phyloP scores from a whole-genome alignment of 306 rosid species.

The Ormosia emarginata region DNA sequence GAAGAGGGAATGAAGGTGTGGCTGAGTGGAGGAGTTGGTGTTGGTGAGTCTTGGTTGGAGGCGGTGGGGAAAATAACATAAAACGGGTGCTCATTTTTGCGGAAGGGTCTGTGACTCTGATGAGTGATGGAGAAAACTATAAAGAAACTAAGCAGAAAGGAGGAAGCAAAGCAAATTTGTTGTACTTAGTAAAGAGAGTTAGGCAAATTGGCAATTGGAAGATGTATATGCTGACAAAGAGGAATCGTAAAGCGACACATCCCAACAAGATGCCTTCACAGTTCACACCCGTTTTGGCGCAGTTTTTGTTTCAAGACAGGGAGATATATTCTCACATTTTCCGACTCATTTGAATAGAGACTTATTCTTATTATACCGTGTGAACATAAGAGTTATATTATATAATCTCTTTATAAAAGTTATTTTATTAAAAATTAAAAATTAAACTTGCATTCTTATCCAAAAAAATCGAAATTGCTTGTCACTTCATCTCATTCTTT shows the following conservation, averaged over 20 bases:
- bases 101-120: not conserved
- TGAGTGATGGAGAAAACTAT: constrained; percentile 5
- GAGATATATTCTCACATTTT: no score
- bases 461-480: no score
- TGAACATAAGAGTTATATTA: no score
- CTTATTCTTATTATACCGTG: no score
- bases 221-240: constrained; percentile 29
- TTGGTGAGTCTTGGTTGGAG: constrained; percentile 17
- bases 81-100: constrained; percentile 38
- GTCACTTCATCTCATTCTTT: no score
- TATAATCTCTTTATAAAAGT: no score
- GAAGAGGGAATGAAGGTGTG: constrained; percentile 21
- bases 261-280: constrained; percentile 28
- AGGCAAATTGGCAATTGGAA: not conserved
- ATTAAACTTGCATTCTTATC: no score
- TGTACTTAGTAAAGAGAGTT: not conserved
- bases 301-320: no score
- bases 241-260: constrained; percentile 24
- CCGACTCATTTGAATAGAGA: no score
- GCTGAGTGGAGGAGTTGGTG: constrained; percentile 23
- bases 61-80: constrained; percentile 32
- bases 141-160: not conserved
- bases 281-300: not conserved
- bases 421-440: no score
- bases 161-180: not conserved